A percentile compares a stretch with the other conserved stretches of the same genome.
phyloP scores from a whole-genome alignment of 1,139 yeast genomes.

The Scheffersomyces cryptocercus region DNA sequence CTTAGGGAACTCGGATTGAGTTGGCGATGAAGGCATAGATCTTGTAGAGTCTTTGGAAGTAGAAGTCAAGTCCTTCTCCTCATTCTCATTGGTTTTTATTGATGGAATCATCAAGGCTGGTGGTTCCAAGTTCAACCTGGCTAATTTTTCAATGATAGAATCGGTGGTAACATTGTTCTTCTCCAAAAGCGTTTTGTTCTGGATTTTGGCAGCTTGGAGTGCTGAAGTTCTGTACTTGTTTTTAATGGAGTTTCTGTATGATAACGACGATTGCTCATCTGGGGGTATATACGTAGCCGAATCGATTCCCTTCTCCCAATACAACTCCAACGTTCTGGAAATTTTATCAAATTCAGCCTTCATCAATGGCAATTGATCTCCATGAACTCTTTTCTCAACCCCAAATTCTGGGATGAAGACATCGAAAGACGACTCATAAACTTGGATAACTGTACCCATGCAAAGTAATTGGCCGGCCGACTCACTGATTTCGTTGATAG shows the following conservation, averaged over 20 bases:
- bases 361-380: conserved; percentile 89
- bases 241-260: conserved; percentile 75
- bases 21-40: conserved; percentile 32
- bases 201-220: conserved; percentile 64
- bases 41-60: conserved; percentile 13
- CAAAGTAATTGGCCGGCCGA: conserved; percentile 79
- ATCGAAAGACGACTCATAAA: conserved; percentile 94
- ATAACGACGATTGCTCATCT: conserved; percentile 76
- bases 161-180: conserved; percentile 36
- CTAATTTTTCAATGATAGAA: conserved; percentile 48
- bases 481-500: conserved; percentile 76
- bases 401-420: conserved; percentile 94
- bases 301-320: conserved; percentile 91
- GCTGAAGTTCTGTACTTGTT: conserved; percentile 78
- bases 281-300: conserved; percentile 89
- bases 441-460: conserved; percentile 87
- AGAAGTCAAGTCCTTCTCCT: conserved; percentile 3
- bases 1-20: conserved; percentile 25
- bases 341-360: conserved; percentile 88
- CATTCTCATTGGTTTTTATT: conserved; percentile 7
- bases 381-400: conserved; percentile 95
- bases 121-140: conserved; percentile 49
- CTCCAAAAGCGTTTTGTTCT: conserved; percentile 37
- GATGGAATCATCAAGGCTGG: conserved; percentile 53
- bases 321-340: conserved; percentile 71